phyloP scores from a whole-genome alignment of 768 basidiomycete species.

The Mycena olivaceomarginata region DNA sequence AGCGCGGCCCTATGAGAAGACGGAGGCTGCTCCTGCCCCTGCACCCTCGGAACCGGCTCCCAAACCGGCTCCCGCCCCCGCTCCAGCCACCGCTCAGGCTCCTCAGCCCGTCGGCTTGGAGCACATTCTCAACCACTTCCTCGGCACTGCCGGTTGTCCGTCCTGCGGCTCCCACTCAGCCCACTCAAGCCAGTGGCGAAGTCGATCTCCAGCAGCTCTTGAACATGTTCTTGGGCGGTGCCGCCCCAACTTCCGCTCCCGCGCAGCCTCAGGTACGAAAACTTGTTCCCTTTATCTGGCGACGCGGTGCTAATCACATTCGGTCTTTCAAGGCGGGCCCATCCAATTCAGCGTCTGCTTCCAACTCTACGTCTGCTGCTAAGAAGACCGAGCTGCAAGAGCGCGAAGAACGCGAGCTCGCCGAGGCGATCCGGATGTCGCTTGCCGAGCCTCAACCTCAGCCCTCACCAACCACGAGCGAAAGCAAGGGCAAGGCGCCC shows the following conservation, averaged over 20 bases:
- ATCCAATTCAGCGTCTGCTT: neutral
- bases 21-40: neutral
- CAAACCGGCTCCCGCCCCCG: neutral
- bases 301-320: neutral
- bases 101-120: conserved; percentile 1
- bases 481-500: conserved; percentile 61
- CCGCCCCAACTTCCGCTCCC: neutral
- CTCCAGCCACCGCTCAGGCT: conserved; percentile 3
- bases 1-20: neutral
- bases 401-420: conserved; percentile 61
- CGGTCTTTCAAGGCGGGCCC: neutral
- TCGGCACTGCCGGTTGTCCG: neutral
- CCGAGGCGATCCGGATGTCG: conserved; percentile 62
- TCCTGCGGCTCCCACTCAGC: neutral
- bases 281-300: neutral
- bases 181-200: neutral
- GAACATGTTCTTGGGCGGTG: conserved; percentile 33
- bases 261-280: conserved; percentile 12
- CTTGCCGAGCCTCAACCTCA: conserved; percentile 45
- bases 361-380: conserved; percentile 6
- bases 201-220: conserved; percentile 33
- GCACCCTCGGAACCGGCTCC: neutral
- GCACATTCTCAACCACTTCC: conserved; percentile 24
- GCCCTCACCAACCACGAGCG: neutral
- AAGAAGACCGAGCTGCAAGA: conserved; percentile 37